A percentile compares a stretch with the other conserved stretches of the same genome.
These are phyloP conservation scores for Fusarium lateritium DNA, from an alignment of 2,329 filamentous ascomycete genomes.

Conservation along the genomic window DNA sequence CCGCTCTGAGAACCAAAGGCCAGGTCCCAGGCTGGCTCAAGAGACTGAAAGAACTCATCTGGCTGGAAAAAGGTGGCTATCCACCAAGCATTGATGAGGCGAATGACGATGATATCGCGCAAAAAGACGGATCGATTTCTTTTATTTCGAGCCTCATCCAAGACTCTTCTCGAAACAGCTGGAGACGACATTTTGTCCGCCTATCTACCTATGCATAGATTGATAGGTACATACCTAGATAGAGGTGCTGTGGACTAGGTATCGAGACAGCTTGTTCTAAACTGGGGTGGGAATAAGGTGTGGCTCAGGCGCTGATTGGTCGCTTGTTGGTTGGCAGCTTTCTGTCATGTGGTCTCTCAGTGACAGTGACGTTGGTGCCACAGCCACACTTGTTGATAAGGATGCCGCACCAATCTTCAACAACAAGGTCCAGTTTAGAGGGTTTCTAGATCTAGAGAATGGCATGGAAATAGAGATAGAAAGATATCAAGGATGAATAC, in stretches of 20 bases:
- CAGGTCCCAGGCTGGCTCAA: constrained; percentile 93
- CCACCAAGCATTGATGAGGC: constrained; percentile 83
- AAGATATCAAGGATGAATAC: neutral
- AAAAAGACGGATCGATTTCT: constrained; percentile 51
- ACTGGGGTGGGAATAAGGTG: constrained; percentile 1
- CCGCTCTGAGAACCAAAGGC: constrained; percentile 83
- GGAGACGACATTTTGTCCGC: constrained; percentile 32
- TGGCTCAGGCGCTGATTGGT: constrained; percentile 23
- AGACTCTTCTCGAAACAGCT: constrained; percentile 9
- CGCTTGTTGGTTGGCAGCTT: neutral
- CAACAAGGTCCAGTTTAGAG: neutral
- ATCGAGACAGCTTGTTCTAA: constrained; percentile 23
- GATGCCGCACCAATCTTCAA: neutral
- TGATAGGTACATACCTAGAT: neutral
- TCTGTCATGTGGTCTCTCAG: constrained; percentile 16
- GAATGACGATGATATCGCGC: constrained; percentile 72
- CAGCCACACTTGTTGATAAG: neutral
- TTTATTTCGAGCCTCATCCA: constrained; percentile 42
- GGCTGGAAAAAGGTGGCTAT: constrained; percentile 96
- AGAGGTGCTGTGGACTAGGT: constrained; percentile 9
- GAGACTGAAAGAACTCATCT: constrained; percentile 96
- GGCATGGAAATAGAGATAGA: neutral
- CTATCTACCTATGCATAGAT: neutral
- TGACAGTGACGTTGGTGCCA: constrained; percentile 2
- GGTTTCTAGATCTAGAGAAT: neutral